Evolutionary conservation across 768 basidiomycete genomes (phyloP), one percentile per base, ranked within the genome.

Genomic region (Kwoniella dendrophila): DNA sequence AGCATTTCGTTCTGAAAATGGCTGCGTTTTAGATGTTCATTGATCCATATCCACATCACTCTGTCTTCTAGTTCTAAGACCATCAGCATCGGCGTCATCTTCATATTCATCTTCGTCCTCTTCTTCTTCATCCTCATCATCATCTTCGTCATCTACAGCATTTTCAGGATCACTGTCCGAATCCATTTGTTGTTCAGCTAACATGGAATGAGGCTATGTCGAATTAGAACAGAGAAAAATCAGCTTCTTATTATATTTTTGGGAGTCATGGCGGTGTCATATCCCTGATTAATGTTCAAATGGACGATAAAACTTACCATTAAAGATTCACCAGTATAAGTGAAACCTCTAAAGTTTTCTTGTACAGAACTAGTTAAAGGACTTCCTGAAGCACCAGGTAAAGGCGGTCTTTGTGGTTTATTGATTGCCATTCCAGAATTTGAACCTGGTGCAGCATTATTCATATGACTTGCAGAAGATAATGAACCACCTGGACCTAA

Each of bases 311-410:
- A 33, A 71, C 77, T 64, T 63, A 79, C 76, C 69, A 77, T 73
- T 61, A 78, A 69, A 40, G 73, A 76, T 62, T 81, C 81, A 40
- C 81, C 81, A 34, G 79, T 79, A 64, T 81, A 82, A 10, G 80
- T 94, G 83, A 98, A 98, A 20, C 95, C 95, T 47, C 88, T 85
- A 80, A 98, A 98, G 76, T 96, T 92, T 81, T 94, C 94, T 81
- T 98, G 94, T 47, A 97, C 90, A 73, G 88, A 90, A 77, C 82
- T 90, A 65, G 93, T 94, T 74, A 97, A 82, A 40, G 90, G 92
- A 32, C 84, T 86, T 11, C 85, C 87, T 41, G 53, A 56, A 38
- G 43, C 38, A 29, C 60, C 41, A 5, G 43, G 52, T 20, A 64
- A 32, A 16, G 69, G 63, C 20, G 75, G 76, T 58, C 75, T 50